Conservation (phyloP, 345 rosid genomes). For the Psidium guajava region DNA sequence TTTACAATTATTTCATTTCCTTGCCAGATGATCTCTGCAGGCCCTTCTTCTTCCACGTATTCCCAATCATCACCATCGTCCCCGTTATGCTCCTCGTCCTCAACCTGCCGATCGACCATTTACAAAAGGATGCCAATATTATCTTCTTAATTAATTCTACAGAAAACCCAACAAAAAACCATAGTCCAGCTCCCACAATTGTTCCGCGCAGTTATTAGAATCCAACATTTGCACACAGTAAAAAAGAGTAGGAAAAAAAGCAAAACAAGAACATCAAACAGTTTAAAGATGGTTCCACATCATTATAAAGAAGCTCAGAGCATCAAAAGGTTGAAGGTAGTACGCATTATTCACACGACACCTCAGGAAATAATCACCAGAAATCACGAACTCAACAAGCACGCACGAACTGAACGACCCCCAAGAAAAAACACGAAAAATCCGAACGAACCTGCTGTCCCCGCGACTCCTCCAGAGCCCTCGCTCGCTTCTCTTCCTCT, state of each 20-base stretch:
- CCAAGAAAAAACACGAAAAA: neutral
- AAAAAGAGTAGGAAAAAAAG: too few relatives aligned
- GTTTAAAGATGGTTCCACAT: neutral
- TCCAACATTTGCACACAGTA: neutral
- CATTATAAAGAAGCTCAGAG: neutral
- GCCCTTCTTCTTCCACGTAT: conserved; percentile 71
- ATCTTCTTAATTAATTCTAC: neutral
- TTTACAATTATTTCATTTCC: conserved; percentile 79
- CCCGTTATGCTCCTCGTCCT: neutral
- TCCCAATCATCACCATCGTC: conserved; percentile 70
- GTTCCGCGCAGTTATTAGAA: neutral
- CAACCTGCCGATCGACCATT: neutral
- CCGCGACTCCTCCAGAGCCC: conserved; percentile 21
- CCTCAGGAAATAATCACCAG: neutral
- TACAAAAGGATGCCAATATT: neutral
- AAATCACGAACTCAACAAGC: neutral
- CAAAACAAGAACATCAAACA: neutral
- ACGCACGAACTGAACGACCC: neutral
- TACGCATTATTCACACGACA: neutral
- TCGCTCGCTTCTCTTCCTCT: conserved; percentile 32
- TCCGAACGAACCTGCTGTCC: conserved; percentile 20
- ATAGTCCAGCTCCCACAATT: neutral
- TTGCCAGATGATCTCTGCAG: conserved; percentile 82
- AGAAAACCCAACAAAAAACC: neutral
- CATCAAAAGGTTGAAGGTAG: neutral